phyloP scores from a whole-genome alignment of 1,284 basidiomycete genomes.

The Ganoderma lucidum region DNA sequence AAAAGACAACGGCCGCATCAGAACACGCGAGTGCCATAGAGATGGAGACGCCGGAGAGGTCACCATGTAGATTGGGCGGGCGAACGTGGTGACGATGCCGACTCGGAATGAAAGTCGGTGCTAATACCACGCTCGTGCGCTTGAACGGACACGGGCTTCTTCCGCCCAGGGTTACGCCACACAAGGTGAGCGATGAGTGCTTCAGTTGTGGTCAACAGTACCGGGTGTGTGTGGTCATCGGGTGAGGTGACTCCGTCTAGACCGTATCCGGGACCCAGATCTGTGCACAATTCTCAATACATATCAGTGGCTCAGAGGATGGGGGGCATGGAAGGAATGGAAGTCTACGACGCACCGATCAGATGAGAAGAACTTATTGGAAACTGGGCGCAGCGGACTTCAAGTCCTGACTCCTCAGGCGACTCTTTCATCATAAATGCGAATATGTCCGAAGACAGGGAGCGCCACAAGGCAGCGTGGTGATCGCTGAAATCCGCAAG shows the following conservation, averaged over 20 bases:
- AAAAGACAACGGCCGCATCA: constrained; percentile 5
- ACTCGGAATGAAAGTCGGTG: not conserved
- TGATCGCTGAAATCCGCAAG: not conserved
- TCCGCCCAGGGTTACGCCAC: not conserved
- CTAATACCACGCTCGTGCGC: not conserved
- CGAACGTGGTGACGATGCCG: constrained; percentile 48
- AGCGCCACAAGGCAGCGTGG: not conserved
- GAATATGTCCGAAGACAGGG: not conserved
- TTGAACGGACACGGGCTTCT: constrained; percentile 1
- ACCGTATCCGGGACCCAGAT: not conserved
- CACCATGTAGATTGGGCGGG: constrained; percentile 80
- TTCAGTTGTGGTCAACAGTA: not conserved
- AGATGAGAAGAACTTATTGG: not conserved
- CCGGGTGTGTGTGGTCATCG: not conserved
- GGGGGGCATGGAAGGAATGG: not conserved
- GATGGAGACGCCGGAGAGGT: not conserved
- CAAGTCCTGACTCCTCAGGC: not conserved
- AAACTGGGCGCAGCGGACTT: not conserved
- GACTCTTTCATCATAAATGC: not conserved
- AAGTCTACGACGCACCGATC: not conserved
- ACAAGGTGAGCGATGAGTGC: not conserved
- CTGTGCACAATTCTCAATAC: not conserved
- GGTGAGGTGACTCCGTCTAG: not conserved
- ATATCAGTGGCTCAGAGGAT: not conserved
- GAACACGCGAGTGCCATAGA: constrained; percentile 10